phyloP scores from a whole-genome alignment of 140 eudicot species.

The Anethum foeniculum region DNA sequence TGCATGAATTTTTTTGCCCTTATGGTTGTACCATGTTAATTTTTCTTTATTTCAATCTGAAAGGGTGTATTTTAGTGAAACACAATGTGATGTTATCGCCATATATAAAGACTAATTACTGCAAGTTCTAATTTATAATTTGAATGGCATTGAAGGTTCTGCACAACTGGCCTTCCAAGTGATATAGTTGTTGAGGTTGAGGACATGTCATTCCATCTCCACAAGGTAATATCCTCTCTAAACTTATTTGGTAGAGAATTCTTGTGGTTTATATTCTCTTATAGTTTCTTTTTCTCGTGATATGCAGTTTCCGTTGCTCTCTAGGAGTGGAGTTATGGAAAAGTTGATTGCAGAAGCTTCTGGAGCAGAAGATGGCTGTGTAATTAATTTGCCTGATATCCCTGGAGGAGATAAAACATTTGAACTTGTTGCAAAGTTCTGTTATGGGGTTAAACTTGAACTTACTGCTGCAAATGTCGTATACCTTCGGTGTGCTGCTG shows the following conservation, averaged over 20 bases:
- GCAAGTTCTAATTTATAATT: neutral
- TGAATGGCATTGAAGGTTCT: slow-evolving; percentile 53
- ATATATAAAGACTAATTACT: neutral
- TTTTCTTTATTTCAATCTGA: neutral
- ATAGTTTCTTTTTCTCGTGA: neutral
- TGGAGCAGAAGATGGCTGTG: slow-evolving; percentile 41
- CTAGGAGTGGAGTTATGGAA: slow-evolving; percentile 92
- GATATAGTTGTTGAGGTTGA: slow-evolving; percentile 88
- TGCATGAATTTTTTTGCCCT: too few species aligned
- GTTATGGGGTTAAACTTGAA: slow-evolving; percentile 93
- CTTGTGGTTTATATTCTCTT: neutral
- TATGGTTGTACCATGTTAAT: neutral
- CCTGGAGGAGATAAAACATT: slow-evolving; percentile 87
- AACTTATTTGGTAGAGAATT: neutral
- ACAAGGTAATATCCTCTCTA: slow-evolving; percentile 46
- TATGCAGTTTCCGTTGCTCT: slow-evolving; percentile 80
- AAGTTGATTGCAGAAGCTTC: slow-evolving; percentile 67
- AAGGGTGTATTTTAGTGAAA: neutral
- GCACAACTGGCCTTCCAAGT: slow-evolving; percentile 97
- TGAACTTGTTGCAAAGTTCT: slow-evolving; percentile 83
- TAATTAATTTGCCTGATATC: slow-evolving; percentile 48
- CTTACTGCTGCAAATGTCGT: slow-evolving; percentile 83
- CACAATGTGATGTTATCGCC: neutral
- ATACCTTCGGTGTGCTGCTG: slow-evolving; percentile 76
- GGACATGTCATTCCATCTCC: slow-evolving; percentile 94